These are phyloP conservation scores for Ascochyta koolunga DNA, from an alignment of 2,329 filamentous ascomycete genomes.

Conservation along the genomic window DNA sequence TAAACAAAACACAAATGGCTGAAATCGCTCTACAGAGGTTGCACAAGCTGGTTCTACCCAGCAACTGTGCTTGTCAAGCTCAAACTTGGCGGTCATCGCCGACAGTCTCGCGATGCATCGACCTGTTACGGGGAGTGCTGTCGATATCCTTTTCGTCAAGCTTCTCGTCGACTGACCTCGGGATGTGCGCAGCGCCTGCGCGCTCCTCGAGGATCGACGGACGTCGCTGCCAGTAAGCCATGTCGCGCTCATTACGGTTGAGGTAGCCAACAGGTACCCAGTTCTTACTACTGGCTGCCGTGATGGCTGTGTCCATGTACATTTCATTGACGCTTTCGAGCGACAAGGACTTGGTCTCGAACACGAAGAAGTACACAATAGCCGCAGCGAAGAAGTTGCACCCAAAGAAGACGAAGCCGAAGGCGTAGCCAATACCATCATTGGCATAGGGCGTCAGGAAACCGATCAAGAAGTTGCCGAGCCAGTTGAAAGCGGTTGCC, in stretches of 20 bases:
- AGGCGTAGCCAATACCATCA: slow-evolving; percentile 40
- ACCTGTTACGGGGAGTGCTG: slow-evolving; percentile 28
- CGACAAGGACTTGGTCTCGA: slow-evolving; percentile 42
- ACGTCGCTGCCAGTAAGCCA: slow-evolving; percentile 34
- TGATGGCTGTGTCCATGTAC: slow-evolving; percentile 39
- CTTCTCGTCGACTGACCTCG: slow-evolving; percentile 27
- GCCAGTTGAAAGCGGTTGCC: slow-evolving; percentile 43
- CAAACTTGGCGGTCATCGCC: slow-evolving; percentile 19
- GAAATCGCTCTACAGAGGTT: not conserved
- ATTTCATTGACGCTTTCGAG: slow-evolving; percentile 46
- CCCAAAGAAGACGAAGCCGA: slow-evolving; percentile 46
- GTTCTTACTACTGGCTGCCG: slow-evolving; percentile 38
- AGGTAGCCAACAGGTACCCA: slow-evolving; percentile 44
- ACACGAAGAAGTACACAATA: slow-evolving; percentile 45
- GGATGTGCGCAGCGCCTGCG: slow-evolving; percentile 8
- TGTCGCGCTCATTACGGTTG: slow-evolving; percentile 37
- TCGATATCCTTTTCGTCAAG: slow-evolving; percentile 25
- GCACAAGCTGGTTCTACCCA: not conserved
- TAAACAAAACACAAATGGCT: not conserved
- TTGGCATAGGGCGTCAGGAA: slow-evolving; percentile 46
- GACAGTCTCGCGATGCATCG: slow-evolving; percentile 29
- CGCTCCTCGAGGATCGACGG: slow-evolving; percentile 25
- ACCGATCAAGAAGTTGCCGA: slow-evolving; percentile 48
- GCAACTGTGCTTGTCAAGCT: not conserved
- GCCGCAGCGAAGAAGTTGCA: slow-evolving; percentile 40